Evolutionary conservation across 2,329 filamentous ascomycete genomes (phyloP), one percentile per base, ranked within the genome.

Genomic region (Myrmaecium sp.): DNA sequence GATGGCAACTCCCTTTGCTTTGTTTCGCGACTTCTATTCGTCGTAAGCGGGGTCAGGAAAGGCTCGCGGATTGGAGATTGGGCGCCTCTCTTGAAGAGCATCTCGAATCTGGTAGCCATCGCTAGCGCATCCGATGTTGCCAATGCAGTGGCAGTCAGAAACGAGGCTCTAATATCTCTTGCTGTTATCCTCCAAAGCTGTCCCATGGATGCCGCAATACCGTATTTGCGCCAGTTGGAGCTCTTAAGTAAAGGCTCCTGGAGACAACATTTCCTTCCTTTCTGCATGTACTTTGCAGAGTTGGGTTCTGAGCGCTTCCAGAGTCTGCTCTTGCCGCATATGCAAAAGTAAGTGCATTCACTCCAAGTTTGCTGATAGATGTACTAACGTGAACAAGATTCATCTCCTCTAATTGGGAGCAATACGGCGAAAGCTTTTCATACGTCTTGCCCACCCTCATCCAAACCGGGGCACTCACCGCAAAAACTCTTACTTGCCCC

Each of bases 221-320:
- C 79, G 1, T 65, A 69, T 19, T 65, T 84, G 30, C 64, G 68
- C 10, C 52, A 68, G 3, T 61, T 92, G 23, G 69, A 74, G 17
- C 56, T 58, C 3, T 55, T 92, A 25, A 71, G 68, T 3, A 65
- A 66, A 27, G 69, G 76, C 23, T 63, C 64, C 1, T 64, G 84
- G 40, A 68, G 74, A 41, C 54, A 54, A 27, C 75, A 74, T 58
- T 95, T 93, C 47, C 64, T 95, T 22, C 66, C 73, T 0, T 93
- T 95, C 49, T 94, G 82, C 51, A 74, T 75, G 9, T 74, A 80
- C 27, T 74, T 89, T 38, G 74, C 80, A 0, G 67, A 81, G 28
- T 59, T 91, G 18, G 74, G 83, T 23, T 47, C 64, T 2, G 67
- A 74, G 28, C 67, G 79, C 20, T 98, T 95, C 44, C 67, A 72